phyloP scores from a whole-genome alignment of 2,329 filamentous ascomycete genomes.

The Ceratocystis colombiana region DNA sequence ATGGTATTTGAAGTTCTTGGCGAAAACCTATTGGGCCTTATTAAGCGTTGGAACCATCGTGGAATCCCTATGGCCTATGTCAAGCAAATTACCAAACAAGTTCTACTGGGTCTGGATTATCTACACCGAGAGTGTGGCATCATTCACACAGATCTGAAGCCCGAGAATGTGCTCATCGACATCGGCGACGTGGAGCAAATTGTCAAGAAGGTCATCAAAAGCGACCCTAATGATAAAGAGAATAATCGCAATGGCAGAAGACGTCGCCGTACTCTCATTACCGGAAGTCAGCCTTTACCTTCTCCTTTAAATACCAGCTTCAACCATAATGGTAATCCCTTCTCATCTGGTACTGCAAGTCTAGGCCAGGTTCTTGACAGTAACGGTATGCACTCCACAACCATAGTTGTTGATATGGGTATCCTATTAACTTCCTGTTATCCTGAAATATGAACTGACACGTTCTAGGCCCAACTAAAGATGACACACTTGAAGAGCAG shows the following conservation, averaged over 20 bases:
- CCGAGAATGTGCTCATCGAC: constrained; percentile 96
- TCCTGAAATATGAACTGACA: no score
- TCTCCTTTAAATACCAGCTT: constrained; percentile 91
- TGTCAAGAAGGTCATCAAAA: constrained; percentile 90
- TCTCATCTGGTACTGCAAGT: constrained; percentile 41
- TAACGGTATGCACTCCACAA: constrained; percentile 14
- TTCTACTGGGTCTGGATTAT: constrained; percentile 88
- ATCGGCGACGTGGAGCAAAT: constrained; percentile 99
- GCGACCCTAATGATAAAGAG: constrained; percentile 63
- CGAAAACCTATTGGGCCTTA: constrained; percentile 85
- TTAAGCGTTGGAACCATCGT: constrained; percentile 97
- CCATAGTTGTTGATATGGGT: not conserved
- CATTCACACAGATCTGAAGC: constrained; percentile 95
- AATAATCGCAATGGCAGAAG: constrained; percentile 86
- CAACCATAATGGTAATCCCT: constrained; percentile 45
- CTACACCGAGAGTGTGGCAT: constrained; percentile 96
- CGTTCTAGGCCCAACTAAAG: constrained; percentile 19
- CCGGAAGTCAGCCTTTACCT: constrained; percentile 88
- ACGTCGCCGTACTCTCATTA: constrained; percentile 85
- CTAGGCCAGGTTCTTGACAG: constrained; percentile 72
- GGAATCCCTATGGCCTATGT: constrained; percentile 94
- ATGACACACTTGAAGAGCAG: constrained; percentile 46
- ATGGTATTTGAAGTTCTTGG: constrained; percentile 99
- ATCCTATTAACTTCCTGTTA: no score
- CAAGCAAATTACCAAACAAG: constrained; percentile 98